These are phyloP conservation scores for Kazachstania sp. DNA, from an alignment of 1,139 yeast genomes.

Conservation along the genomic window DNA sequence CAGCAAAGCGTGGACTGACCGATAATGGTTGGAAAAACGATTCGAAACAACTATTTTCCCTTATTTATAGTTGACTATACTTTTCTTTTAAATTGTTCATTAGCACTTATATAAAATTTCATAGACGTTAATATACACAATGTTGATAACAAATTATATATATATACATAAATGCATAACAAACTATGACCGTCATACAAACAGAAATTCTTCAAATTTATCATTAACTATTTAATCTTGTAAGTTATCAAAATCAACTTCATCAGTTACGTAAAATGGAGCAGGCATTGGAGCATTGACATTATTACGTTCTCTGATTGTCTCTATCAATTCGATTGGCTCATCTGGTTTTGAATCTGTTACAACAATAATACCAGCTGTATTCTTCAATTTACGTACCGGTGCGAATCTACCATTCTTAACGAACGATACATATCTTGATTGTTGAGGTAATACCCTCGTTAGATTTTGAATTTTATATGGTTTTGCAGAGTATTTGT, in stretches of 20 bases:
- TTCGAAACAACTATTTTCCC: background rate
- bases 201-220: background rate
- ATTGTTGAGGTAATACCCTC: slow-evolving; percentile 86
- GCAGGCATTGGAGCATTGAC: slow-evolving; percentile 89
- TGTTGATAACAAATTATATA: background rate
- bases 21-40: no score
- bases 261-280: slow-evolving; percentile 46
- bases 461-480: slow-evolving; percentile 70
- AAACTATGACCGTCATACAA: background rate
- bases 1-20: no score
- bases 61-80: background rate
- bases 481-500: slow-evolving; percentile 46
- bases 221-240: background rate
- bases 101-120: background rate
- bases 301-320: slow-evolving; percentile 73
- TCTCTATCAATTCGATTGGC: slow-evolving; percentile 61
- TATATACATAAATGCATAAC: background rate
- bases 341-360: slow-evolving; percentile 63
- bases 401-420: slow-evolving; percentile 76
- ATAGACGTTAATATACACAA: background rate
- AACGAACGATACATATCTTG: slow-evolving; percentile 69
- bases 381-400: slow-evolving; percentile 68
- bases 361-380: slow-evolving; percentile 74
- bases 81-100: background rate
- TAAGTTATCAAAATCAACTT: slow-evolving; percentile 21